These are phyloP conservation scores for Pachysolen tannophilus DNA, from an alignment of 805 yeast genomes.

Conservation along the genomic window DNA sequence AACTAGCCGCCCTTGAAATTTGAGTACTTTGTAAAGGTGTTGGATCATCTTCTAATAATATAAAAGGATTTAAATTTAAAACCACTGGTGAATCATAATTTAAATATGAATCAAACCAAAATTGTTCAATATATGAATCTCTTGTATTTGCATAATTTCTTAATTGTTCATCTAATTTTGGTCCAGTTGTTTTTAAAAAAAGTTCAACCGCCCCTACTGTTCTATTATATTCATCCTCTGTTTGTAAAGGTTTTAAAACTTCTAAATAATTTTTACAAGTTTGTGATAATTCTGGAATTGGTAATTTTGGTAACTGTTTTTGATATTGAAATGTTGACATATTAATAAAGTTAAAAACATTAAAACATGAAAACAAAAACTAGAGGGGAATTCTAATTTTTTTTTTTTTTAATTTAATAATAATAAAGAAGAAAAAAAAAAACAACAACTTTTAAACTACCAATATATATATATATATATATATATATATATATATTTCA, in stretches of 20 bases:
- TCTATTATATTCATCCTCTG: conserved; percentile 55
- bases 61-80: conserved; percentile 85
- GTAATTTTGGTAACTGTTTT: conserved; percentile 52
- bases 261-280: conserved; percentile 62
- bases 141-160: conserved; percentile 53
- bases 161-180: conserved; percentile 54
- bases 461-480: too few relatives aligned
- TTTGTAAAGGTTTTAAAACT: conserved; percentile 74
- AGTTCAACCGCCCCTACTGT: conserved; percentile 51
- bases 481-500: too few relatives aligned
- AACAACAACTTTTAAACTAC: too few relatives aligned
- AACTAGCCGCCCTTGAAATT: conserved; percentile 72
- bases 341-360: conserved; percentile 12
- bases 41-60: conserved; percentile 86
- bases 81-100: conserved; percentile 87
- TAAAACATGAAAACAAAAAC: background rate
- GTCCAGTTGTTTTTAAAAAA: conserved; percentile 49
- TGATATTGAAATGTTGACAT: conserved; percentile 50
- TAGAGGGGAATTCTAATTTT: background rate
- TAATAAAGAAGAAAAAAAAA: too few relatives aligned
- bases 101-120: conserved; percentile 88
- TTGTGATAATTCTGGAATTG: conserved; percentile 68
- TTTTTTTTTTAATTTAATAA: too few relatives aligned
- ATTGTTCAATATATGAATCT: conserved; percentile 83
- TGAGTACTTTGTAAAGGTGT: conserved; percentile 59